Evolutionary conservation across 495 filamentous ascomycete genomes (phyloP).

Genomic region (Aspergillus avenaceus): DNA sequence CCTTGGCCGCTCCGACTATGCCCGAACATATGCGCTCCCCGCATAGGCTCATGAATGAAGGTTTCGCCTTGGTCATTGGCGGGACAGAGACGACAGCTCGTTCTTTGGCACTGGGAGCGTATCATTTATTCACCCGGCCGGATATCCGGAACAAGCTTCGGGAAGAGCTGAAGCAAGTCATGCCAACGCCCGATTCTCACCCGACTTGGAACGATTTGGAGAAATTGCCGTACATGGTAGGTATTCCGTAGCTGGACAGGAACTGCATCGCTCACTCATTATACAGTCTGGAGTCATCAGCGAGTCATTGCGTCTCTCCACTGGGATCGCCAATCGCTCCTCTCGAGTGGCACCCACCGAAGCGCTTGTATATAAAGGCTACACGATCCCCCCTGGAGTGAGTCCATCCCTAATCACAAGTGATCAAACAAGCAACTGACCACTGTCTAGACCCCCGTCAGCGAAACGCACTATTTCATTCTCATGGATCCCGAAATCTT

Average conservation of each 20-base stretch:
- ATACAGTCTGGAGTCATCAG: conserved; percentile 37
- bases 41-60: conserved; percentile 36
- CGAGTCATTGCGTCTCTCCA: conserved; percentile 45
- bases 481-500: conserved; percentile 46
- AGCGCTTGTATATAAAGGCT: conserved; percentile 36
- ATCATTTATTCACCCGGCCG: conserved; percentile 8
- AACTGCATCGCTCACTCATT: not conserved
- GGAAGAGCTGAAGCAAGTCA: conserved; percentile 28
- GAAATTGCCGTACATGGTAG: conserved; percentile 46
- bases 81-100: conserved; percentile 41
- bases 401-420: conserved; percentile 4
- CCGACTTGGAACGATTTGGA: conserved; percentile 42
- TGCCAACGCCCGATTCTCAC: conserved; percentile 22
- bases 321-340: conserved; percentile 34
- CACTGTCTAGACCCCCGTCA: conserved; percentile 33
- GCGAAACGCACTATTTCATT: conserved; percentile 41
- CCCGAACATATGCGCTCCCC: conserved; percentile 13
- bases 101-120: conserved; percentile 15
- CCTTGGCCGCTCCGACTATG: conserved; percentile 1
- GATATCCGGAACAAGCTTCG: conserved; percentile 17
- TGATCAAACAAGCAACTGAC: not conserved
- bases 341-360: conserved; percentile 39
- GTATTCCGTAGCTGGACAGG: not conserved
- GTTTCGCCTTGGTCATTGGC: conserved; percentile 29
- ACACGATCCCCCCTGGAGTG: conserved; percentile 29